These are phyloP conservation scores for Hypoxylon fuscum DNA, from an alignment of 495 filamentous ascomycete species.

Conservation along the genomic window DNA sequence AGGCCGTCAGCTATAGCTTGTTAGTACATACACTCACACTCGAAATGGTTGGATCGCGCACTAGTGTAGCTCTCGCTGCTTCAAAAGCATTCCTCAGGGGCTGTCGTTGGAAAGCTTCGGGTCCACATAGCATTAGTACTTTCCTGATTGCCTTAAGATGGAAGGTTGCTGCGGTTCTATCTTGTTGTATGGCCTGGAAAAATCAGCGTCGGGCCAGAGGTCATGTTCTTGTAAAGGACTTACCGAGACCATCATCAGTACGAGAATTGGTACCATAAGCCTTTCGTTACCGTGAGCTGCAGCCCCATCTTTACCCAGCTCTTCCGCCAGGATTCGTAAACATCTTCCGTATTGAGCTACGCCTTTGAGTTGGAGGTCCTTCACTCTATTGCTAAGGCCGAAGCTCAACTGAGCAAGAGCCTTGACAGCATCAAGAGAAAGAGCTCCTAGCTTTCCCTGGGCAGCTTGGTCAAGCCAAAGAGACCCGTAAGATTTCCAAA, in stretches of 20 bases:
- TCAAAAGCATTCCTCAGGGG: slow-evolving; percentile 38
- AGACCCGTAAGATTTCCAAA: slow-evolving; percentile 34
- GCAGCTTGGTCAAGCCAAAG: slow-evolving; percentile 34
- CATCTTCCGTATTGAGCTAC: slow-evolving; percentile 31
- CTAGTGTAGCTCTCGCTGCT: slow-evolving; percentile 34
- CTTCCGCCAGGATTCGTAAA: slow-evolving; percentile 29
- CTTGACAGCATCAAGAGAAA: slow-evolving; percentile 29
- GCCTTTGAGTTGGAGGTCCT: slow-evolving; percentile 28
- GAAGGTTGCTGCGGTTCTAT: slow-evolving; percentile 28
- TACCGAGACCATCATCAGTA: slow-evolving; percentile 40
- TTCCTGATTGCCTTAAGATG: slow-evolving; percentile 34
- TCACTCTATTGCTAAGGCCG: slow-evolving; percentile 24
- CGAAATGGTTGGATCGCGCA: not conserved
- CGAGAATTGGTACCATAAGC: slow-evolving; percentile 37
- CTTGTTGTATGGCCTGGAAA: slow-evolving; percentile 28
- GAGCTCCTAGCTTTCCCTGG: slow-evolving; percentile 30
- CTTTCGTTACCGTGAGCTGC: slow-evolving; percentile 12
- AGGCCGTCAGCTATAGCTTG: slow-evolving; percentile 22
- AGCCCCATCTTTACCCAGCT: slow-evolving; percentile 20
- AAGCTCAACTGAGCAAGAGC: slow-evolving; percentile 37
- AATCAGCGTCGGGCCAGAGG: not conserved
- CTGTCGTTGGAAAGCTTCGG: slow-evolving; percentile 33
- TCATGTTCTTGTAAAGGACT: not conserved
- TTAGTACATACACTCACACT: not conserved
- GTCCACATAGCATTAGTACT: slow-evolving; percentile 32